phyloP scores from a whole-genome alignment of 352 stramenopile species.

The Globisporangium emineosum region DNA sequence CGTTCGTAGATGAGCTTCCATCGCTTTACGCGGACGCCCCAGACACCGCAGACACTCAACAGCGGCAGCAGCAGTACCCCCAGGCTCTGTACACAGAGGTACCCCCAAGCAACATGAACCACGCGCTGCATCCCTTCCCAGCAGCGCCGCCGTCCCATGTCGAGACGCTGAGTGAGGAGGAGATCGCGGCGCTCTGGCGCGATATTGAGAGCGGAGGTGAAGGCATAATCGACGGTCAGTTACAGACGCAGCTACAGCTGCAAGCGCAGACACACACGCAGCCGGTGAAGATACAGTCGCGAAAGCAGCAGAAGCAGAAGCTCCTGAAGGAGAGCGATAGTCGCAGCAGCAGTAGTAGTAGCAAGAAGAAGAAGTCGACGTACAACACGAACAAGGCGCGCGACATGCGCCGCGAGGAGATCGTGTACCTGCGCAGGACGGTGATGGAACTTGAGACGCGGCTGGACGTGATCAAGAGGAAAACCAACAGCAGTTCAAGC shows the following conservation, averaged over 20 bases:
- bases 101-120: no score
- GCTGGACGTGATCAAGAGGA: slow-evolving; percentile 8
- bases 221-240: no score
- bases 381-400: slow-evolving; percentile 15
- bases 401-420: slow-evolving; percentile 32
- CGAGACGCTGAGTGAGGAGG: neutral
- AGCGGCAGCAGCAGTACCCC: neutral
- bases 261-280: neutral
- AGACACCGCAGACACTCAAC: neutral
- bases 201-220: neutral
- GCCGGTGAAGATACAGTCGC: neutral
- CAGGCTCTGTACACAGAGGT: neutral
- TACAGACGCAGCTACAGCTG: neutral
- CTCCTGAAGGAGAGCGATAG: neutral
- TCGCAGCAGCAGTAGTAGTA: neutral
- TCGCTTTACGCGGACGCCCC: neutral
- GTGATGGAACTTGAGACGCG: slow-evolving; percentile 31
- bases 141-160: neutral
- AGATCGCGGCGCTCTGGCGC: neutral
- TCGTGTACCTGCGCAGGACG: slow-evolving; percentile 32
- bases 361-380: neutral
- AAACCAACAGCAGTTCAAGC: neutral
- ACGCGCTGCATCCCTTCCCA: neutral
- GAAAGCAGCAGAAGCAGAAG: neutral
- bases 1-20: neutral